Conservation (phyloP, 805 yeast genomes). For the Pichia heedii region DNA sequence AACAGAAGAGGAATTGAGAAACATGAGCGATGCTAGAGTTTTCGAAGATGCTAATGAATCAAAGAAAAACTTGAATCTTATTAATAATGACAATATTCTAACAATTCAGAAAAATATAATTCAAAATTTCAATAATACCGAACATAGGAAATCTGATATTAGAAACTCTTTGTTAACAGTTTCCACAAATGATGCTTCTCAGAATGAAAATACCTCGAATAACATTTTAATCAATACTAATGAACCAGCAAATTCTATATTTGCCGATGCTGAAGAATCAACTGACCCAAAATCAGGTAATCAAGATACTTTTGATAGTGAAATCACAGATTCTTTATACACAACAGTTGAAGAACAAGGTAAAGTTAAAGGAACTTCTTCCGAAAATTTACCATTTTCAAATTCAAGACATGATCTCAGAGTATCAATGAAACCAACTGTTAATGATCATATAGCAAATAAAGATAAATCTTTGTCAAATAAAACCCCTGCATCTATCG, state of each 20-base stretch:
- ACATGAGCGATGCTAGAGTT: constrained; percentile 13
- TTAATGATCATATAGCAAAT: background rate
- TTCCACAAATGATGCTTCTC: constrained; percentile 14
- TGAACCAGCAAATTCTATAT: constrained; percentile 12
- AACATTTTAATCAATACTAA: no score
- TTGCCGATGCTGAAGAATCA: constrained; percentile 24
- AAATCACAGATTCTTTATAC: constrained; percentile 6
- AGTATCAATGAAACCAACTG: background rate
- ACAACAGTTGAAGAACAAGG: constrained; percentile 4
- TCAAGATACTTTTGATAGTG: constrained; percentile 7
- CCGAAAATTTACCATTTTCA: background rate
- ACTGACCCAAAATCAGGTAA: constrained; percentile 3
- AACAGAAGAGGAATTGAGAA: constrained; percentile 13
- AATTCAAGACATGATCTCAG: background rate
- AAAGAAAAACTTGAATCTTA: constrained; percentile 3
- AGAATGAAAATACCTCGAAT: background rate
- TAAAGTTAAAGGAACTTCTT: no score
- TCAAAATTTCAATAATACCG: constrained; percentile 13
- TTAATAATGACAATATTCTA: constrained; percentile 8
- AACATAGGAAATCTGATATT: constrained; percentile 14
- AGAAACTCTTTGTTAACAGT: constrained; percentile 23
- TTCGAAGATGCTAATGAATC: constrained; percentile 25
- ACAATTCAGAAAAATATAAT: constrained; percentile 24
- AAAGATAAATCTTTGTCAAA: no score
- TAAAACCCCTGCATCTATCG: background rate